A percentile compares a stretch with the other conserved stretches of the same genome.
phyloP scores from a whole-genome alignment of 2,329 filamentous ascomycete species.

The Pseudonectria foliicola region DNA sequence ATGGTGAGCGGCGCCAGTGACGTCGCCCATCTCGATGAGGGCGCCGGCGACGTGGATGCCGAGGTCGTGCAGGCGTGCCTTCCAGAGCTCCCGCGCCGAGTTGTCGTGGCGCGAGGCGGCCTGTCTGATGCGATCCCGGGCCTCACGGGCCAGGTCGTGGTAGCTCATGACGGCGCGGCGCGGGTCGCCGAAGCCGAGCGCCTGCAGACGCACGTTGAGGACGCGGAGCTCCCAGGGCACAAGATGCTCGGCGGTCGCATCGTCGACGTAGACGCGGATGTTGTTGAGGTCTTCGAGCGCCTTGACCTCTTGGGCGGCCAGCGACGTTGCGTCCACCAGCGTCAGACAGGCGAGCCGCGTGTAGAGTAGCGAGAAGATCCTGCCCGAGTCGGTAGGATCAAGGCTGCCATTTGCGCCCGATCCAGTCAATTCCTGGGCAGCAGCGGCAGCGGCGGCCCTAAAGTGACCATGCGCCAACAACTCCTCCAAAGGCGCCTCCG shows the following conservation, averaged over 20 bases:
- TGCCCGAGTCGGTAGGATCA: constrained; percentile 49
- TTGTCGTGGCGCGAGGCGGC: constrained; percentile 39
- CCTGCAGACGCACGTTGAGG: constrained; percentile 75
- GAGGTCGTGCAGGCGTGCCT: constrained; percentile 62
- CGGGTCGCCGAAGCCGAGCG: constrained; percentile 77
- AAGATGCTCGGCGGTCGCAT: constrained; percentile 51
- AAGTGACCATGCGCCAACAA: constrained; percentile 71
- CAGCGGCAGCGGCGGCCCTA: constrained; percentile 65
- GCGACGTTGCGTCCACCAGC: constrained; percentile 63
- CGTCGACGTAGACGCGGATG: constrained; percentile 47
- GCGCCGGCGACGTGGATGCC: constrained; percentile 61
- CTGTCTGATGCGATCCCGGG: constrained; percentile 51
- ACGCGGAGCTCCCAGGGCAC: constrained; percentile 85
- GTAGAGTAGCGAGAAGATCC: constrained; percentile 73
- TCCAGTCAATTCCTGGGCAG: constrained; percentile 53
- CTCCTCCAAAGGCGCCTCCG: constrained; percentile 57
- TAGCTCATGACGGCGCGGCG: constrained; percentile 82
- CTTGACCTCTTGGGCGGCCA: constrained; percentile 62
- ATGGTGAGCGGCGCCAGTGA: constrained; percentile 70
- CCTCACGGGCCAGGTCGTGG: constrained; percentile 80
- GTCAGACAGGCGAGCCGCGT: constrained; percentile 75
- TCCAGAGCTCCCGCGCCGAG: constrained; percentile 61
- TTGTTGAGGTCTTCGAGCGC: constrained; percentile 56
- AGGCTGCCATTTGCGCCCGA: constrained; percentile 36
- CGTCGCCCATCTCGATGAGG: constrained; percentile 79